Evolutionary conservation across 495 filamentous ascomycete genomes (phyloP), one percentile per base, ranked within the genome.

Genomic region (Cercophora samala): DNA sequence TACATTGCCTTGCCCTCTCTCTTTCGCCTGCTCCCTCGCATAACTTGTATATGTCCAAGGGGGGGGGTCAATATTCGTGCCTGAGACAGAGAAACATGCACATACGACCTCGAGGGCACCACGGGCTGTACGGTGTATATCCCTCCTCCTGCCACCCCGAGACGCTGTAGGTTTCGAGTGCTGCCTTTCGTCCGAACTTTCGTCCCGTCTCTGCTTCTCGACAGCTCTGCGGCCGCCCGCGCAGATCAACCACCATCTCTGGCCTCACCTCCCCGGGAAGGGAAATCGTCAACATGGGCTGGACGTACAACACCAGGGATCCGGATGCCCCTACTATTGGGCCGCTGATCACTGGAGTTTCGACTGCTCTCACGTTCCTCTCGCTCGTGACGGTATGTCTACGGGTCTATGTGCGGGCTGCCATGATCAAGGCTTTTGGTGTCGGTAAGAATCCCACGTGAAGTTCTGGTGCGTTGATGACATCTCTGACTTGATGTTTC

Each of bases 271-370:
- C 53, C 53, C 22, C n/a, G n/a, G n/a, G n/a, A n/a, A n/a, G n/a
- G n/a, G 9, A 9, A 56, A 26, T 54, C 58, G 25, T 54, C 67
- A 68, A 59, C 17, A 81, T 81, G 79, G 78, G 74, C 24, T 81
- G 78, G 79, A 79, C 76, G 1, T 76, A 74, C 72, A 80, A 80
- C 68, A 76, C 77, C 51, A 53, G 23, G 18, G 66, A 78, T 58
- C 70, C 72, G 19, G 68, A 79, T 72, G 76, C 76, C 21, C 73
- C 74, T 24, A 80, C 78, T 8, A 74, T 74, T 51, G 77, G 74
- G 46, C 74, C 74, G 3, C 56, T 65, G 52, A 78, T 81, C 61
- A 72, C 75, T 3, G 74, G 73, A 21, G 70, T 80, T 42, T 73
- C 75, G 8, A 63, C 66, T 4, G 61, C 70, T 25, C 68, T 81